phyloP scores from a whole-genome alignment of 1,284 basidiomycete genomes.

The Coniophora puteana region DNA sequence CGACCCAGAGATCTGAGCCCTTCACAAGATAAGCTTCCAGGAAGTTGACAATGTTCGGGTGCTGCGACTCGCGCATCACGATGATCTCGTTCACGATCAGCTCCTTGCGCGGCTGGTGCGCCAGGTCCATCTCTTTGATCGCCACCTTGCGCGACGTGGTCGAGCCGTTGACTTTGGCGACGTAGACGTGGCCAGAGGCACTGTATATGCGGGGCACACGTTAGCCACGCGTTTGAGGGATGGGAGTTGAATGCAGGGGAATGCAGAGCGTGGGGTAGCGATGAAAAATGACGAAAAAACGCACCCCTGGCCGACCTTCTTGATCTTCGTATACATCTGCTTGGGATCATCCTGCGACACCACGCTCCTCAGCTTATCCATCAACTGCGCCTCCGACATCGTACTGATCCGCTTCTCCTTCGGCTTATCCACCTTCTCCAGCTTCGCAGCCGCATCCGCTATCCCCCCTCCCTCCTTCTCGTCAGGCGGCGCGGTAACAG shows the following conservation, averaged over 20 bases:
- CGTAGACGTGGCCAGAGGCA: conserved; percentile 98
- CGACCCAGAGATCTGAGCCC: conserved; percentile 95
- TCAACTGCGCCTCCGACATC: conserved; percentile 97
- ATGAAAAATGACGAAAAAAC: conserved; percentile 1
- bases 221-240: conserved; percentile 7
- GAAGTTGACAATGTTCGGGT: conserved; percentile 99
- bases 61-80: conserved; percentile 98
- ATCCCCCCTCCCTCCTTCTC: conserved; percentile 46
- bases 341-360: conserved; percentile 89
- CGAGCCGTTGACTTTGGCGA: conserved; percentile 92
- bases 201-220: conserved; percentile 41
- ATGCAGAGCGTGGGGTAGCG: no score
- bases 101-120: conserved; percentile 95
- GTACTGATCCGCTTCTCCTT: conserved; percentile 89
- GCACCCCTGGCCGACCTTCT: conserved; percentile 97
- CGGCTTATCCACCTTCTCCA: conserved; percentile 56
- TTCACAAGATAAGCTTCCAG: conserved; percentile 90
- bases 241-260: conserved; percentile 2
- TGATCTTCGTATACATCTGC: conserved; percentile 92
- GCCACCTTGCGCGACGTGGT: conserved; percentile 90
- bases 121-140: conserved; percentile 99
- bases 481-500: conserved; percentile 40
- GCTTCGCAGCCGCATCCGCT: conserved; percentile 65
- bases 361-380: conserved; percentile 93
- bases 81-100: conserved; percentile 98